A percentile compares a stretch with the other conserved stretches of the same genome.
Evolutionary conservation across 2,329 filamentous ascomycete genomes (phyloP).

Genomic region (Fusarium sp.): DNA sequence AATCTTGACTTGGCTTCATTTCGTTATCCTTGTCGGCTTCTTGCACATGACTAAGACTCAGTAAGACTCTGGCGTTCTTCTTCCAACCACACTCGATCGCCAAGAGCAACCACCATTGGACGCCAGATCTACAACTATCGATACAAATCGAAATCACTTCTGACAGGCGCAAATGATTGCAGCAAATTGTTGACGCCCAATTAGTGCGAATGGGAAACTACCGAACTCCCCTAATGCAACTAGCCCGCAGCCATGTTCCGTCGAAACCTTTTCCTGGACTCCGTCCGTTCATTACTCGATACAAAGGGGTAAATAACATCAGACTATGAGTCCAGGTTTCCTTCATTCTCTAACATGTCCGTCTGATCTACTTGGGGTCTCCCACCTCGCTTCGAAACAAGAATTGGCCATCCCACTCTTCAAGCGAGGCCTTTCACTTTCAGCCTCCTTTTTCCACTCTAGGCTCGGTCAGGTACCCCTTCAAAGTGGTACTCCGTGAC

Average conservation of each 20-base stretch:
- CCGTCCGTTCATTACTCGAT: constrained; percentile 25
- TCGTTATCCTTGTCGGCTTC: not conserved
- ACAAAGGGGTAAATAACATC: constrained; percentile 22
- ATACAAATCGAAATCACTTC: constrained; percentile 9
- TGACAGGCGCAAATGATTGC: constrained; percentile 21
- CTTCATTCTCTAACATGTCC: not conserved
- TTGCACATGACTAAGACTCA: not conserved
- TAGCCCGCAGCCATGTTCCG: constrained; percentile 15
- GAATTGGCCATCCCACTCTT: constrained; percentile 19
- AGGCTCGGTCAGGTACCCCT: constrained; percentile 26
- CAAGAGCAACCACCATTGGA: not conserved
- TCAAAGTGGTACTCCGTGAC: constrained; percentile 25
- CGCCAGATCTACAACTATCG: constrained; percentile 5
- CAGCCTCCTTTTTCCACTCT: constrained; percentile 27
- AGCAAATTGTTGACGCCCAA: constrained; percentile 13
- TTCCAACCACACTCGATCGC: not conserved
- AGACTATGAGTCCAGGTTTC: constrained; percentile 3
- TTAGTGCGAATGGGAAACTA: constrained; percentile 18
- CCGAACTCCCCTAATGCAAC: constrained; percentile 10
- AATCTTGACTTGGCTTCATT: not conserved
- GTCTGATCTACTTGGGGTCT: not conserved
- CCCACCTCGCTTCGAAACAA: constrained; percentile 24
- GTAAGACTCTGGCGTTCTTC: not conserved
- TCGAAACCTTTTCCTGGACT: constrained; percentile 8
- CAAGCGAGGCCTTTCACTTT: constrained; percentile 29